Base-by-base conservation (phyloP, 768 basidiomycete genomes). In the Lyophyllum semitale region DNA sequence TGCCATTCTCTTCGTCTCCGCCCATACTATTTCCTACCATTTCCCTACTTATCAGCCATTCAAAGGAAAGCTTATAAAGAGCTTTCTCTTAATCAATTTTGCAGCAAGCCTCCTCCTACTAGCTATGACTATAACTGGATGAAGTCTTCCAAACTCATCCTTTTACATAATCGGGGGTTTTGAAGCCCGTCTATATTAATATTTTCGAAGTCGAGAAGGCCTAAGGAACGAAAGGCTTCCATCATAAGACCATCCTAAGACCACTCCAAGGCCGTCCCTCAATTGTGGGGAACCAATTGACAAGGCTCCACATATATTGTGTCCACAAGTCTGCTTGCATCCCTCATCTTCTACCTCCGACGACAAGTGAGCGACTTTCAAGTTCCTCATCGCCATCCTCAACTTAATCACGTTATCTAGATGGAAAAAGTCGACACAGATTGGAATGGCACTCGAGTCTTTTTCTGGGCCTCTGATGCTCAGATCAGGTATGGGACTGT, bases 401-500 rank as follows among this genome's bases (percentile, higher is more conserved):
- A n/a, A 26, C 15, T 27, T 18, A 29, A 46, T 41, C n/a, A 26
- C 44, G 32, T 42, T 40, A 35, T 25, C 11, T 33, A 55, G 44
- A 54, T 46, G 44, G 51, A 53, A 17, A 42, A 51, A 17, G 43
- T 42, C 37, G 54, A 44, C 20, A 61, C 53, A 27, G 47, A 58
- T 15, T 63, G 63, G 63, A 61, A 22, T 33, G 67, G 66, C 17
- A 55, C 41, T 26, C 57, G 61, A 38, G 66, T 68, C 48, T 64
- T 63, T 58, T 65, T 62, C 54, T 68, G 66, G 66, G 53, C 62
- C 23, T 54, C 61, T 18, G 51, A 58, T 60, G 53, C 59, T 42
- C 58, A 55, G 33, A 55, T 63, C 26, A 55, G 58, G 35, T 68
- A 68, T 53, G 67, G 67, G 18, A 65, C 60, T 2, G 64, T 68